phyloP scores from a whole-genome alignment of 805 yeast species.

The Candida berthetii region DNA sequence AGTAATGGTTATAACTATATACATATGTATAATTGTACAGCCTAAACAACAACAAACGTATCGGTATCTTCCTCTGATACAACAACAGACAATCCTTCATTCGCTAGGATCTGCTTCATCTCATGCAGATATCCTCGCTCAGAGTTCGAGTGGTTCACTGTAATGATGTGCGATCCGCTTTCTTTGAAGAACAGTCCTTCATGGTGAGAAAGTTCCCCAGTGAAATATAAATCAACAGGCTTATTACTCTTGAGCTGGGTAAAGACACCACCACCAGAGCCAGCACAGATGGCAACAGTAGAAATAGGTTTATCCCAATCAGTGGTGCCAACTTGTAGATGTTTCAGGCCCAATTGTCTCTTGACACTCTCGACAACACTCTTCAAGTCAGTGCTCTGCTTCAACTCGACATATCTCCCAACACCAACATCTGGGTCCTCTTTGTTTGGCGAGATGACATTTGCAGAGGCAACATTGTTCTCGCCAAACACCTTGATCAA shows the following conservation, averaged over 20 bases:
- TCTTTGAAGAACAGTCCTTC: slow-evolving; percentile 74
- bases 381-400: slow-evolving; percentile 33
- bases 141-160: slow-evolving; percentile 87
- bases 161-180: slow-evolving; percentile 61
- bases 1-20: no score
- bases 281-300: slow-evolving; percentile 87
- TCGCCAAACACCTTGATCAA: slow-evolving; percentile 53
- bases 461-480: slow-evolving; percentile 14
- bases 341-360: slow-evolving; percentile 37
- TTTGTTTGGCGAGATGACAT: slow-evolving; percentile 38
- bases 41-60: slow-evolving; percentile 7
- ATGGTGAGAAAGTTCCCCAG: slow-evolving; percentile 95
- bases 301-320: slow-evolving; percentile 27
- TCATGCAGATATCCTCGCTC: slow-evolving; percentile 76
- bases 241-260: slow-evolving; percentile 37
- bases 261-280: slow-evolving; percentile 83
- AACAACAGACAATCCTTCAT: slow-evolving; percentile 5
- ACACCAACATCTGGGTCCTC: slow-evolving; percentile 56
- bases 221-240: slow-evolving; percentile 67
- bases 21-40: no score
- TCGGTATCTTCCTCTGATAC: slow-evolving; percentile 17
- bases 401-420: slow-evolving; percentile 64
- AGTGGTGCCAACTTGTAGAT: slow-evolving; percentile 57
- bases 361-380: slow-evolving; percentile 49
- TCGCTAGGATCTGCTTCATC: slow-evolving; percentile 35